These are phyloP conservation scores for Cyberlindnera suaveolens DNA, from an alignment of 805 yeast species.

Conservation along the genomic window DNA sequence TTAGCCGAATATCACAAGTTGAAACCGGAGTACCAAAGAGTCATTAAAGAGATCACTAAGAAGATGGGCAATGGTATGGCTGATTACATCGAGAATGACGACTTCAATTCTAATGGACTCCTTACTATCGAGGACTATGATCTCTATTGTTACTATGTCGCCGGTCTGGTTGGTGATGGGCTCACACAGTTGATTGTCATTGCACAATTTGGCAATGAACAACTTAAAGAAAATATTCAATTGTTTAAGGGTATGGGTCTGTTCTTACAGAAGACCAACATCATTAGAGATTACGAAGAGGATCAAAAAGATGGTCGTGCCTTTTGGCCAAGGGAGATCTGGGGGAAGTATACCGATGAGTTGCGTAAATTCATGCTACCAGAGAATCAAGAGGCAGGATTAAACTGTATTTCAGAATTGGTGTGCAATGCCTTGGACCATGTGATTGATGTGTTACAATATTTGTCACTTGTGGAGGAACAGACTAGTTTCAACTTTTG, in stretches of 20 bases:
- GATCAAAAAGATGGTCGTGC: constrained; percentile 88
- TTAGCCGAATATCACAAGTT: constrained; percentile 67
- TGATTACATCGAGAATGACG: constrained; percentile 72
- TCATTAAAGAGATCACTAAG: constrained; percentile 68
- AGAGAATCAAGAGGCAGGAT: constrained; percentile 45
- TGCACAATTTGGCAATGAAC: constrained; percentile 61
- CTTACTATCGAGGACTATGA: constrained; percentile 76
- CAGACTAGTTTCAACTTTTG: constrained; percentile 85
- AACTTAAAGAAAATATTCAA: constrained; percentile 45
- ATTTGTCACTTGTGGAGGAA: constrained; percentile 71
- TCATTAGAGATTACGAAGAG: constrained; percentile 90
- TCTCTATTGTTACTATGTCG: constrained; percentile 92
- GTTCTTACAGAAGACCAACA: constrained; percentile 91
- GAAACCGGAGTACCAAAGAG: constrained; percentile 69
- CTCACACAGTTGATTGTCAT: constrained; percentile 73
- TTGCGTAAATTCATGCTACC: constrained; percentile 54
- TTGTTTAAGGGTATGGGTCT: constrained; percentile 86
- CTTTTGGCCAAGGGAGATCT: constrained; percentile 93
- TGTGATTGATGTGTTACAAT: constrained; percentile 68
- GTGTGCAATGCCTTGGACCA: constrained; percentile 76
- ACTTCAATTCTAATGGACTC: constrained; percentile 76
- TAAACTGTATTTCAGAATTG: constrained; percentile 74
- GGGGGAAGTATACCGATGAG: constrained; percentile 71
- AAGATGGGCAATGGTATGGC: constrained; percentile 99
- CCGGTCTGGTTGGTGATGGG: constrained; percentile 97